phyloP scores from a whole-genome alignment of 2,329 filamentous ascomycete species.

The Exophiala viscosa region DNA sequence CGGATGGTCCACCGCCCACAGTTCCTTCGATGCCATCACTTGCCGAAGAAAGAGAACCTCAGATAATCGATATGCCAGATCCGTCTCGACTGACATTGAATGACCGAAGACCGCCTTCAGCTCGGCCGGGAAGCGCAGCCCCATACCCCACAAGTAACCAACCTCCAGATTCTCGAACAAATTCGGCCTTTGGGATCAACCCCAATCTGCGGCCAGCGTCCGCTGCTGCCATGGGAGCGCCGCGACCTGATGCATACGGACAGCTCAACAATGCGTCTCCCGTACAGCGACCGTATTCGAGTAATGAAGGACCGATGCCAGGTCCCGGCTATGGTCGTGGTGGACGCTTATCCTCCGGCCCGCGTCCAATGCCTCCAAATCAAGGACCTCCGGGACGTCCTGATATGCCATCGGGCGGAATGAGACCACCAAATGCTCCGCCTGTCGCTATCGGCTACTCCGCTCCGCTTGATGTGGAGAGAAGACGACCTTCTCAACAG shows the following conservation, averaged over 20 bases:
- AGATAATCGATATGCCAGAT: conserved; percentile 48
- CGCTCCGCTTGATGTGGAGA: conserved; percentile 41
- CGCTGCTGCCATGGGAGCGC: conserved; percentile 24
- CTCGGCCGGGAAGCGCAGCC: conserved; percentile 29
- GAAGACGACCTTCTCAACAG: conserved; percentile 6
- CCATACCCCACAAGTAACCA: conserved; percentile 42
- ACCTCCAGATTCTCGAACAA: conserved; percentile 40
- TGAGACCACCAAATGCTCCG: conserved; percentile 28
- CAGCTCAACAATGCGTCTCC: conserved; percentile 9
- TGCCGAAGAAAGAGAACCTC: conserved; percentile 28
- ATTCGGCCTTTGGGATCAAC: conserved; percentile 48
- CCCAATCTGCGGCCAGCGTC: conserved; percentile 45
- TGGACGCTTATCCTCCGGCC: conserved; percentile 17
- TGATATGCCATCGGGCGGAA: not conserved
- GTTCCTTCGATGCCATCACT: conserved; percentile 44
- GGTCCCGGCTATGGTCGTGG: conserved; percentile 30
- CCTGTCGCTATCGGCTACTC: conserved; percentile 47
- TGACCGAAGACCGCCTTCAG: conserved; percentile 30
- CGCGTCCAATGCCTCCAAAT: not conserved
- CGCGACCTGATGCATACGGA: conserved; percentile 24
- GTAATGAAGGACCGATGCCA: conserved; percentile 25
- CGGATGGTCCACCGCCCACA: conserved; percentile 36
- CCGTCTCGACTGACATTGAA: conserved; percentile 41
- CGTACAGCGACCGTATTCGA: conserved; percentile 25
- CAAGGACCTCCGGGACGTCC: conserved; percentile 10